Conservation (phyloP, 108 stramenopile species). For the Fistulifera pelliculosa region DNA sequence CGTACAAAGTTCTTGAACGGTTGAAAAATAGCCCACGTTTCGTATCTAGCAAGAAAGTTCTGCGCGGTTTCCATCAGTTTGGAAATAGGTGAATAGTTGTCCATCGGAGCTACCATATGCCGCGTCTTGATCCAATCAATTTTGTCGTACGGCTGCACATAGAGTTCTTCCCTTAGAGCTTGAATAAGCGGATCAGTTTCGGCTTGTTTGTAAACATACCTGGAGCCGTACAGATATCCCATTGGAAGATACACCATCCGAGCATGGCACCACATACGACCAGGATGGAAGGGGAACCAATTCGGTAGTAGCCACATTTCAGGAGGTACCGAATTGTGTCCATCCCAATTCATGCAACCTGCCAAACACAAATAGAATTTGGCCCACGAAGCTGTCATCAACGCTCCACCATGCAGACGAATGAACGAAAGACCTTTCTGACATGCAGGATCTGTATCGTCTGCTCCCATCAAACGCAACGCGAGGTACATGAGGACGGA, state of each 20-base stretch:
- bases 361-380: slow-evolving; percentile 95
- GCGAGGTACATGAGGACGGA: slow-evolving; percentile 87
- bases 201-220: slow-evolving; percentile 67
- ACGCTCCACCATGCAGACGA: slow-evolving; percentile 81
- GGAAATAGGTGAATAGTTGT: slow-evolving; percentile 92
- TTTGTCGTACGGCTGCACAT: slow-evolving; percentile 50
- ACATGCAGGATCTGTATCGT: slow-evolving; percentile 41
- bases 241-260: slow-evolving; percentile 99
- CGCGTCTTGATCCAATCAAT: slow-evolving; percentile 85
- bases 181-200: slow-evolving; percentile 63
- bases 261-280: slow-evolving; percentile 97
- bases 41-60: slow-evolving; percentile 76
- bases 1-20: slow-evolving; percentile 56
- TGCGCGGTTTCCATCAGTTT: slow-evolving; percentile 79
- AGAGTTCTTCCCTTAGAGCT: slow-evolving; percentile 69
- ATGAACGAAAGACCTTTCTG: slow-evolving; percentile 62
- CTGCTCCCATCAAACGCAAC: slow-evolving; percentile 79
- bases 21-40: slow-evolving; percentile 62
- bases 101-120: slow-evolving; percentile 80
- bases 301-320: slow-evolving; percentile 98
- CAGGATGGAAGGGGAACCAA: slow-evolving; percentile 98
- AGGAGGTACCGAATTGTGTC: slow-evolving; percentile 90
- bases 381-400: slow-evolving; percentile 91
- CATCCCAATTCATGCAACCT: slow-evolving; percentile 93
- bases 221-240: slow-evolving; percentile 86